A percentile compares a stretch with the other conserved stretches of the same genome.
Conservation (phyloP, 257 asterid species). For the Nicotiana tomentosiformis region DNA sequence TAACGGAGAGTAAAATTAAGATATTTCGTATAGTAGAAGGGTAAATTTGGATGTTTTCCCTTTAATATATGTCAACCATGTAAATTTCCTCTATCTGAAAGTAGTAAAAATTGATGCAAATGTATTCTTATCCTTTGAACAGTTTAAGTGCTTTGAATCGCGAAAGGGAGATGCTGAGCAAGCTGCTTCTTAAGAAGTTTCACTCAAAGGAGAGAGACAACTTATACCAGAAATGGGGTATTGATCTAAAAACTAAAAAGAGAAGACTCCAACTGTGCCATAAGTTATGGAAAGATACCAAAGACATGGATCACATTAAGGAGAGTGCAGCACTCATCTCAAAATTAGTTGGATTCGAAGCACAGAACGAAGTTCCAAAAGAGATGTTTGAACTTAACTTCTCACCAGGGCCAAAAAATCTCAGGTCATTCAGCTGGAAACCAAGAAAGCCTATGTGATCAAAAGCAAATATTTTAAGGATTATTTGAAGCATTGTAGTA, state of each 20-base stretch:
- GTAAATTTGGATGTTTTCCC: neutral
- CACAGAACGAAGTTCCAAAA: slow-evolving; percentile 48
- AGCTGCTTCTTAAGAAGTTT: slow-evolving; percentile 52
- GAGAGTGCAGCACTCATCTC: slow-evolving; percentile 76
- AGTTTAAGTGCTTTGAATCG: slow-evolving; percentile 47
- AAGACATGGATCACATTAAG: slow-evolving; percentile 55
- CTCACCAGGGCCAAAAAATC: slow-evolving; percentile 33
- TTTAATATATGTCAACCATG: neutral
- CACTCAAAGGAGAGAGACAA: slow-evolving; percentile 57
- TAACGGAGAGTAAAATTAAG: neutral
- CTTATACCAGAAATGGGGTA: slow-evolving; percentile 62
- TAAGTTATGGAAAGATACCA: slow-evolving; percentile 53
- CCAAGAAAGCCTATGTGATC: slow-evolving; percentile 27
- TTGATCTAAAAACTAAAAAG: slow-evolving; percentile 59
- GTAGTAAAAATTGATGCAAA: neutral
- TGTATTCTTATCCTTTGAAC: slow-evolving; percentile 10
- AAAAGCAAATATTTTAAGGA: neutral
- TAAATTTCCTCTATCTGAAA: neutral
- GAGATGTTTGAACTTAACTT: slow-evolving; percentile 85
- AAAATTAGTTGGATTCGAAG: slow-evolving; percentile 58
- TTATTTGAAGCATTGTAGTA: slow-evolving; percentile 9
- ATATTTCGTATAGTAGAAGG: neutral
- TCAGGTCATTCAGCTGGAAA: slow-evolving; percentile 53
- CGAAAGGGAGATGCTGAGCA: slow-evolving; percentile 70
- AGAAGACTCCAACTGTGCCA: slow-evolving; percentile 61